Evolutionary conservation across 257 asterid species (phyloP).

Genomic region (Solanum commersonii): DNA sequence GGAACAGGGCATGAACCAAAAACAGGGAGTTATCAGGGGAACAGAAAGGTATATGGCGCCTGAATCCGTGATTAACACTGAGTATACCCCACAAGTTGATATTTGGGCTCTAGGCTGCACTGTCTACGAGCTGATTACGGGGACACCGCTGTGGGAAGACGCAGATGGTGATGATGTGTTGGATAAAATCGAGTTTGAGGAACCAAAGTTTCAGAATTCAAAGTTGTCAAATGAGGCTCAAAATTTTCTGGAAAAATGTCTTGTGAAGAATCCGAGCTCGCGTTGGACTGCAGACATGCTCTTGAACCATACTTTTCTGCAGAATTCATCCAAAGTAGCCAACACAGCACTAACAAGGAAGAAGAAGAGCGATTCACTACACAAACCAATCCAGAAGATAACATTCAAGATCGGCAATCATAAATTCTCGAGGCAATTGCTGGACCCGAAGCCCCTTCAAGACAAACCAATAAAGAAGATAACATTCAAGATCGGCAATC

Average conservation of each 20-base stretch:
- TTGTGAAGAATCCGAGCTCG: background rate
- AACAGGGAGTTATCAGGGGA: too few species aligned
- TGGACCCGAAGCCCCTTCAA: too few species aligned
- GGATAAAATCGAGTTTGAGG: background rate
- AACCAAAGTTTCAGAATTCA: background rate
- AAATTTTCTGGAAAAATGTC: conserved; percentile 2
- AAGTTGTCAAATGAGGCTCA: background rate
- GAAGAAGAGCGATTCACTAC: background rate
- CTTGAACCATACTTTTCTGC: background rate
- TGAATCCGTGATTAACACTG: too few species aligned
- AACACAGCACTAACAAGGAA: background rate
- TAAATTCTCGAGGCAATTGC: background rate
- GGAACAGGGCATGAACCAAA: too few species aligned
- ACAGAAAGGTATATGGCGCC: too few species aligned
- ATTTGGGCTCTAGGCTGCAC: background rate
- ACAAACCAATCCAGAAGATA: background rate
- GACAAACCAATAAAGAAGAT: background rate
- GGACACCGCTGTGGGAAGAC: background rate
- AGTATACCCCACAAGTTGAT: too few species aligned
- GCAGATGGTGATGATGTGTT: background rate
- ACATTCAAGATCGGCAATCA: background rate
- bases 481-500: background rate
- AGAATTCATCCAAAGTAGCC: background rate
- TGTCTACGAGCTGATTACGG: background rate
- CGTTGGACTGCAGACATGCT: background rate